Base-by-base conservation (phyloP, 2,329 filamentous ascomycete genomes). In the Phialophora macrospora region DNA sequence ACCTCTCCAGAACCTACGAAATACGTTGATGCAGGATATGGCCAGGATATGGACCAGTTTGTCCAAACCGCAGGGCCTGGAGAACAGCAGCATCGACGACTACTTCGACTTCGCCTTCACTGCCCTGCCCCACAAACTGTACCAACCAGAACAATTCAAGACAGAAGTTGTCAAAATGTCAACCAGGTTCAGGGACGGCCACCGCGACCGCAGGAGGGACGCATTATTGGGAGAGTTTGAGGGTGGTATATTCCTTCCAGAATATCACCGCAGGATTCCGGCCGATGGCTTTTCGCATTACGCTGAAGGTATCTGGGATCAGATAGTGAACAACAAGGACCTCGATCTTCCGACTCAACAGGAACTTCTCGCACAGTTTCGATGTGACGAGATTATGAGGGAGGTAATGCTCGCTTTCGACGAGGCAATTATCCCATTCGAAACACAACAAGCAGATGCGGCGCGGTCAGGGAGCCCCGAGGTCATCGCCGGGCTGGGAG, bases 51-150 rank as follows among this genome's bases (percentile, higher is more conserved):
- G 95, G 95, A 86, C 90, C 2, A 90, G 92, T 56, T 89, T 99
- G 67, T 93, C 93, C 48, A 99, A 99, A 77, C 95, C 95, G 3
- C 80, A 88, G 34, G 94, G 94, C 0, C 84, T 98, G 63, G 95
- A 99, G 76, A 88, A 88, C 71, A 94, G 94, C 22, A 88, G 85
- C 64, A 98, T 99, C 70, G 91, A 95, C 73, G 94, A 99, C 76
- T 99, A 98, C 81, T 99, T 99, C 74, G 95, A 99, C 80, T 98
- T 99, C 78, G 93, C 93, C 62, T 99, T 99, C 75, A 92, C 93
- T 55, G 93, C 94, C 0, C 85, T 99, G 24, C 95, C 95, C 3
- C 95, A 99, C 83, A 99, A 99, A 82, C 93, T 97, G 67, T 85
- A 98, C 61, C 94, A 98, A 75, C 93, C 91, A 3, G 93, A 98